These are phyloP conservation scores for Aschersonia sp. DNA, from an alignment of 2,329 filamentous ascomycete genomes.

Conservation along the genomic window DNA sequence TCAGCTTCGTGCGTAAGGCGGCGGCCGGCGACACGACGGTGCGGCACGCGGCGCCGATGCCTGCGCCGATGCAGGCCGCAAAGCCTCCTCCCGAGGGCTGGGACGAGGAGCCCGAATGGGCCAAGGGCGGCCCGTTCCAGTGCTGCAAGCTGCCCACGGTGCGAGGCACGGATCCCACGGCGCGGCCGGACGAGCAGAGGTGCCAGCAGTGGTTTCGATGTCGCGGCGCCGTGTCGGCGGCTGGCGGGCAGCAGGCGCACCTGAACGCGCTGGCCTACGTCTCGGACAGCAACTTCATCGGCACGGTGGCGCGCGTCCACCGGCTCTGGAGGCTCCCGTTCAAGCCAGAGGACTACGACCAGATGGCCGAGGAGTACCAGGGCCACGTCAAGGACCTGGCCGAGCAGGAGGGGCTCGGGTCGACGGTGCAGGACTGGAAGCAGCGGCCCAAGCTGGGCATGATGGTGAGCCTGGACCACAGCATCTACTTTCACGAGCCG, in stretches of 20 bases:
- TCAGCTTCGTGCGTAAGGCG: slow-evolving; percentile 66
- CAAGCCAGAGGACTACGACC: slow-evolving; percentile 35
- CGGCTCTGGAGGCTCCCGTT: slow-evolving; percentile 60
- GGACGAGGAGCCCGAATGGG: slow-evolving; percentile 34
- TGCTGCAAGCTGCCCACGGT: slow-evolving; percentile 26
- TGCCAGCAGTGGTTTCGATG: slow-evolving; percentile 63
- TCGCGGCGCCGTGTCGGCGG: slow-evolving; percentile 55
- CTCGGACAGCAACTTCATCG: slow-evolving; percentile 86
- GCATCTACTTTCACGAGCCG: slow-evolving; percentile 53
- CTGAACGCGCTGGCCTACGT: slow-evolving; percentile 84
- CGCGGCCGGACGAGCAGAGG: slow-evolving; percentile 49
- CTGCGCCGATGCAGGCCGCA: slow-evolving; percentile 20
- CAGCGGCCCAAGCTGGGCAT: slow-evolving; percentile 54
- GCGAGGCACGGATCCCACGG: slow-evolving; percentile 20
- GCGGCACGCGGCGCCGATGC: slow-evolving; percentile 50
- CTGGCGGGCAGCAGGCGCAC: slow-evolving; percentile 66
- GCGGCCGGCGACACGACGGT: slow-evolving; percentile 38
- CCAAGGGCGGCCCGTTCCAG: slow-evolving; percentile 32
- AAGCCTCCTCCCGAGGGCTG: slow-evolving; percentile 22
- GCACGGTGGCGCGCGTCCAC: slow-evolving; percentile 71
- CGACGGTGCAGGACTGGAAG: slow-evolving; percentile 29
- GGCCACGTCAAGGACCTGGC: slow-evolving; percentile 18
- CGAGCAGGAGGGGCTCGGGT: slow-evolving; percentile 22
- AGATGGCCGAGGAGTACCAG: slow-evolving; percentile 25
- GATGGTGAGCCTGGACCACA: slow-evolving; percentile 72